Evolutionary conservation across 225 moss, liverwort and hornwort genomes (phyloP).

Genomic region (Rhytidiadelphus loreus): DNA sequence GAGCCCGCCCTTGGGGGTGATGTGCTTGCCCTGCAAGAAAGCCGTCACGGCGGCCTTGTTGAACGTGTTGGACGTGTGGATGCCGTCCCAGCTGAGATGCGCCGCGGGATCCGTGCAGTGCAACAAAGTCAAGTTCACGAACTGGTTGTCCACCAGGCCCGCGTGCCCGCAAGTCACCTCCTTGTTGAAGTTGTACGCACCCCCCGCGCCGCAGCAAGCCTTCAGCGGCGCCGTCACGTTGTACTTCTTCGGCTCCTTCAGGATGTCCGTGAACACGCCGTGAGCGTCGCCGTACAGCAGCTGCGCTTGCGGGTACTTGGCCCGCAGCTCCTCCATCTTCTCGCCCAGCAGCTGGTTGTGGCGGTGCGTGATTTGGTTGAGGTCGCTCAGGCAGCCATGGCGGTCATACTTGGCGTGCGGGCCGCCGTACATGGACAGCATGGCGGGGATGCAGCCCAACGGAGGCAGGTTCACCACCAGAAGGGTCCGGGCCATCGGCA

Average conservation of each 20-base stretch:
- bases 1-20: not conserved
- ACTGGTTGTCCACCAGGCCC: not conserved
- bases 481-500: not conserved
- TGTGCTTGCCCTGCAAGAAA: slow-evolving; percentile 16
- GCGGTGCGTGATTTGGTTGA: slow-evolving; percentile 8
- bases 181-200: slow-evolving; percentile 31
- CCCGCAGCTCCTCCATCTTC: slow-evolving; percentile 1
- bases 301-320: not conserved
- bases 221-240: not conserved
- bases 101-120: not conserved
- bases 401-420: slow-evolving; percentile 3
- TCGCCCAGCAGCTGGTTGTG: slow-evolving; percentile 18
- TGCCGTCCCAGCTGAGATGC: slow-evolving; percentile 42
- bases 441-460: slow-evolving; percentile 29
- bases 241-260: not conserved
- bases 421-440: slow-evolving; percentile 20
- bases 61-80: slow-evolving; percentile 29
- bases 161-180: not conserved
- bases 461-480: slow-evolving; percentile 1
- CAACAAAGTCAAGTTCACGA: not conserved
- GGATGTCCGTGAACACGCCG: slow-evolving; percentile 14
- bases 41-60: slow-evolving; percentile 10
- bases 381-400: slow-evolving; percentile 13
- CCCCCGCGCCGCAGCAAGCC: slow-evolving; percentile 39
- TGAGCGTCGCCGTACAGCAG: slow-evolving; percentile 23